phyloP scores from a whole-genome alignment of 306 rosid genomes.

The Carpinus fangiana region DNA sequence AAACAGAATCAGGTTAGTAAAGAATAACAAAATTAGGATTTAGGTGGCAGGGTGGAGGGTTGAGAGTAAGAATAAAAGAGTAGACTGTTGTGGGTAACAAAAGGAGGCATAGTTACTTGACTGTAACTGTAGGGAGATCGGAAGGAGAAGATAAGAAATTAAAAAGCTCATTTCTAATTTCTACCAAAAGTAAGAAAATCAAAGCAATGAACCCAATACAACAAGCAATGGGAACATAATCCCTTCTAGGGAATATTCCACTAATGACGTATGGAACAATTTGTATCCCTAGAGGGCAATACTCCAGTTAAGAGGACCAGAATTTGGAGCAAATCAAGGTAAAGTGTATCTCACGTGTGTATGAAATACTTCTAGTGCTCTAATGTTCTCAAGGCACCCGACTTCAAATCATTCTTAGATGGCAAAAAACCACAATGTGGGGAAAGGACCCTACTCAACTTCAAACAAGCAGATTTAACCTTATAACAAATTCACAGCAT shows the following conservation, averaged over 20 bases:
- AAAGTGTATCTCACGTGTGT: not conserved
- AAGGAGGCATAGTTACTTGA: no score
- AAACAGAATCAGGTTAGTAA: not conserved
- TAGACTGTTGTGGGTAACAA: not conserved
- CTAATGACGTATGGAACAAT: no score
- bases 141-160: not conserved
- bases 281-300: no score
- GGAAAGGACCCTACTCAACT: not conserved
- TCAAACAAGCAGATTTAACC: not conserved
- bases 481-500: no score
- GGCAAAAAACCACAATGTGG: not conserved
- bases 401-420: not conserved
- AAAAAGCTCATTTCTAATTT: not conserved
- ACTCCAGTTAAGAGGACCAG: not conserved
- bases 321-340: not conserved
- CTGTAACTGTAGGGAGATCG: constrained; percentile 1
- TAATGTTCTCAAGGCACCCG: not conserved
- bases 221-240: no score
- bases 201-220: no score
- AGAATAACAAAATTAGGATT: not conserved
- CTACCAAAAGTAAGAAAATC: not conserved
- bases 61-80: not conserved
- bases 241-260: no score
- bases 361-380: not conserved
- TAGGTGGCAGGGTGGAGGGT: not conserved